A percentile compares a stretch with the other conserved stretches of the same genome.
Evolutionary conservation across 2,329 filamentous ascomycete genomes (phyloP).

Genomic region (Cytospora paraplurivora): DNA sequence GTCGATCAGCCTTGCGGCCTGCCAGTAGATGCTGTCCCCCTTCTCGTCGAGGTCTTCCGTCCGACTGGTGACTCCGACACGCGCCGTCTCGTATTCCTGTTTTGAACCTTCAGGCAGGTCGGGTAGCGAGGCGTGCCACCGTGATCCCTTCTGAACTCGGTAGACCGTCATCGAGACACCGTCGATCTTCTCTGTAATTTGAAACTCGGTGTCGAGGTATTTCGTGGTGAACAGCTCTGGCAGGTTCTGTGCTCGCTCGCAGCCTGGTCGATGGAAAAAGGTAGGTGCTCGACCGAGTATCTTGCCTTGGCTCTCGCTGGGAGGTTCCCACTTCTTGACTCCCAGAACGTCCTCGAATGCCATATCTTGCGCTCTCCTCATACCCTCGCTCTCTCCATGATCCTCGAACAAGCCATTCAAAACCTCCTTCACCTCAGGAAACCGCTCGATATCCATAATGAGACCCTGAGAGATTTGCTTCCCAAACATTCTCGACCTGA

Average conservation of each 20-base stretch:
- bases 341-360: slow-evolving; percentile 35
- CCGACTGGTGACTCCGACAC: slow-evolving; percentile 33
- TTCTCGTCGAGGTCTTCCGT: slow-evolving; percentile 30
- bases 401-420: slow-evolving; percentile 29
- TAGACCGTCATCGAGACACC: slow-evolving; percentile 39
- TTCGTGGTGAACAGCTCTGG: slow-evolving; percentile 27
- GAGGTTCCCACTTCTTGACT: slow-evolving; percentile 36
- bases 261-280: slow-evolving; percentile 36
- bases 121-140: slow-evolving; percentile 31
- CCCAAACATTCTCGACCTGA: slow-evolving; percentile 30
- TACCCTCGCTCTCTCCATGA: slow-evolving; percentile 26
- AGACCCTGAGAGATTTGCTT: slow-evolving; percentile 37
- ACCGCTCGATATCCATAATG: slow-evolving; percentile 31
- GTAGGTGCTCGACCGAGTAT: slow-evolving; percentile 31
- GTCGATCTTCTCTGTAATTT: slow-evolving; percentile 40
- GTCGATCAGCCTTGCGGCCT: slow-evolving; percentile 30
- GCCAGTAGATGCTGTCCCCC: slow-evolving; percentile 32
- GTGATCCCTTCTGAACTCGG: slow-evolving; percentile 31
- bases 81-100: slow-evolving; percentile 12
- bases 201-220: slow-evolving; percentile 30
- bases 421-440: slow-evolving; percentile 30
- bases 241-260: slow-evolving; percentile 36
- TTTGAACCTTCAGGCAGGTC: slow-evolving; percentile 18
- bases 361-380: slow-evolving; percentile 27
- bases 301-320: slow-evolving; percentile 6